These are phyloP conservation scores for Ichthyophonus hoferi DNA, from an alignment of 208 protist species.

Conservation along the genomic window DNA sequence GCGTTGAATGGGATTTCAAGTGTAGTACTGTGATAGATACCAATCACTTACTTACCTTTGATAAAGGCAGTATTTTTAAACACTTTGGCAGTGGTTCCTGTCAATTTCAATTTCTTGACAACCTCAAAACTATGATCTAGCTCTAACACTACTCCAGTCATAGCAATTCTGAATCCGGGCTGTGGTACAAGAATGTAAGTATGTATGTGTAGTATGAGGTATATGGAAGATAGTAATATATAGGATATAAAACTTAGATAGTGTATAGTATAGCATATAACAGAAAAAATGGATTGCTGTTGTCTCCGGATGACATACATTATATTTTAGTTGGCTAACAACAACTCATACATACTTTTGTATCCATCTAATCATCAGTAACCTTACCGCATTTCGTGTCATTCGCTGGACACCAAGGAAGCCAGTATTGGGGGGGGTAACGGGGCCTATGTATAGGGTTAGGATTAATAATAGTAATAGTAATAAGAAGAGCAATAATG, in stretches of 20 bases:
- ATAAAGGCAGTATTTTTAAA: slow-evolving; percentile 96
- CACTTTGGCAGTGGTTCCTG: slow-evolving; percentile 85
- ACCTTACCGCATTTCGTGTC: slow-evolving; percentile 43
- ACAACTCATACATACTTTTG: too few relatives aligned
- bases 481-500: too few relatives aligned
- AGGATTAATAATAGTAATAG: too few relatives aligned
- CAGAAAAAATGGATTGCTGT: too few relatives aligned
- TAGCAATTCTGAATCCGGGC: slow-evolving; percentile 82
- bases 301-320: too few relatives aligned
- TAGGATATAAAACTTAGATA: too few relatives aligned
- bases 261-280: too few relatives aligned
- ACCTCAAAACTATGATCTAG: slow-evolving; percentile 81
- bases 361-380: too few relatives aligned
- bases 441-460: slow-evolving; percentile 81
- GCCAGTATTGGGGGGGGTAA: slow-evolving; percentile 88
- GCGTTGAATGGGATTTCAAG: too few relatives aligned
- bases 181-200: background rate
- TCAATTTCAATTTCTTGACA: slow-evolving; percentile 99
- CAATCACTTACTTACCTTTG: slow-evolving; percentile 71
- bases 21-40: too few relatives aligned
- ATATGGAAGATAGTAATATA: slow-evolving; percentile 23
- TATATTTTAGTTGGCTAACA: too few relatives aligned
- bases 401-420: slow-evolving; percentile 81
- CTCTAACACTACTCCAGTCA: slow-evolving; percentile 92
- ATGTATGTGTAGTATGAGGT: background rate